Conservation (phyloP, 2,329 filamentous ascomycete species). For the Talaromyces amestolkiae region DNA sequence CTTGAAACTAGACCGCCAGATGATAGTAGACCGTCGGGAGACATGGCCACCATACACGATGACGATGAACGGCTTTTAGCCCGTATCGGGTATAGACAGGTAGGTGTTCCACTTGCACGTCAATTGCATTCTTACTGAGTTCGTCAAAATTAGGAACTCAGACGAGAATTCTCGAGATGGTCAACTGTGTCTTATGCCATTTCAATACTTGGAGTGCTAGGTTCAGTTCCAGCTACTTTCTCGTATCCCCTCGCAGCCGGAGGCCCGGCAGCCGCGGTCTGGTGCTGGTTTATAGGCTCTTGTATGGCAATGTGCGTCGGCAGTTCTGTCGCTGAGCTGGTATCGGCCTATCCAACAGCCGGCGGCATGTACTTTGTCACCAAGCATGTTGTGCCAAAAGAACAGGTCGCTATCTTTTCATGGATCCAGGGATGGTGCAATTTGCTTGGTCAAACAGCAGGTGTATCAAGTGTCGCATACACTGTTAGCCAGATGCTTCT, state of each 20-base stretch:
- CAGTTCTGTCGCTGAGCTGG: conserved; percentile 63
- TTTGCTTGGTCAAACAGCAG: conserved; percentile 62
- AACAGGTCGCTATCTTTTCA: conserved; percentile 61
- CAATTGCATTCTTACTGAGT: neutral
- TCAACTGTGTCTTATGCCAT: conserved; percentile 66
- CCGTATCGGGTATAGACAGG: conserved; percentile 63
- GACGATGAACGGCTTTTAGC: conserved; percentile 61
- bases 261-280: conserved; percentile 63
- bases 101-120: conserved; percentile 29
- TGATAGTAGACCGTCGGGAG: conserved; percentile 11
- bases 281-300: conserved; percentile 64
- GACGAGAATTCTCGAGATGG: conserved; percentile 64
- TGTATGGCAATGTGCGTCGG: conserved; percentile 64
- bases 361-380: conserved; percentile 69
- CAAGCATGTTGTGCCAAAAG: conserved; percentile 61
- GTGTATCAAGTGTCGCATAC: conserved; percentile 62
- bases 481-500: conserved; percentile 64
- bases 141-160: conserved; percentile 51
- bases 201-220: conserved; percentile 62
- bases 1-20: neutral
- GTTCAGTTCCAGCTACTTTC: conserved; percentile 65
- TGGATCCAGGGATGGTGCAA: conserved; percentile 70
- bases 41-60: conserved; percentile 49
- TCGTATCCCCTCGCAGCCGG: conserved; percentile 58
- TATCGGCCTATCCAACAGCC: conserved; percentile 65